Percentiles rank a stretch among this genome's conserved stretches.
Conservation (phyloP, 805 yeast species). For the Candida rishiriensis region DNA sequence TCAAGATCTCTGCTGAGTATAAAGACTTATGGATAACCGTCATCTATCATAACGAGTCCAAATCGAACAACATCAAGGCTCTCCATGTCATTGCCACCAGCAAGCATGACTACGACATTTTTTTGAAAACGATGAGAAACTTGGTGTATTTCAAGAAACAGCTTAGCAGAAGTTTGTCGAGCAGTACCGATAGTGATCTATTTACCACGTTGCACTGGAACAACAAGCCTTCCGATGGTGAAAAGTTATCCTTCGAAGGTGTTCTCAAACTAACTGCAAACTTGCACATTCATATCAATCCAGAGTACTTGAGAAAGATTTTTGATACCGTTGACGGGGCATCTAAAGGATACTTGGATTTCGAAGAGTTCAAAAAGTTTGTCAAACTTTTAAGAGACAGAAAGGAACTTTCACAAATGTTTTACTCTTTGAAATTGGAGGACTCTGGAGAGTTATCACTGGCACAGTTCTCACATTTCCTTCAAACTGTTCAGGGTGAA, state of each 20-base stretch:
- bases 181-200: conserved; percentile 34
- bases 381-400: conserved; percentile 65
- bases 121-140: conserved; percentile 51
- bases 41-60: conserved; percentile 57
- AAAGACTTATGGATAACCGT: conserved; percentile 76
- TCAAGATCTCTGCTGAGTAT: conserved; percentile 63
- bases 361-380: conserved; percentile 70
- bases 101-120: conserved; percentile 45
- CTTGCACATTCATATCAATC: conserved; percentile 68
- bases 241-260: conserved; percentile 55
- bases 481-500: conserved; percentile 47
- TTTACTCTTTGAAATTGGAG: conserved; percentile 22
- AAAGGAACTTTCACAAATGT: conserved; percentile 49
- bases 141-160: conserved; percentile 56
- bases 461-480: conserved; percentile 38
- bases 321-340: conserved; percentile 54
- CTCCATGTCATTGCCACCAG: conserved; percentile 70
- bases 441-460: conserved; percentile 19
- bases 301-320: conserved; percentile 40
- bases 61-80: conserved; percentile 63
- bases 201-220: conserved; percentile 61
- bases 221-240: conserved; percentile 32
- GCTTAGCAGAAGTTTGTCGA: conserved; percentile 57
- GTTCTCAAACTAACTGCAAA: conserved; percentile 60
- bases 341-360: conserved; percentile 50